Evolutionary conservation across 2,329 filamentous ascomycete species (phyloP), one percentile per base, ranked within the genome.

Genomic region (Diaporthe sp.): DNA sequence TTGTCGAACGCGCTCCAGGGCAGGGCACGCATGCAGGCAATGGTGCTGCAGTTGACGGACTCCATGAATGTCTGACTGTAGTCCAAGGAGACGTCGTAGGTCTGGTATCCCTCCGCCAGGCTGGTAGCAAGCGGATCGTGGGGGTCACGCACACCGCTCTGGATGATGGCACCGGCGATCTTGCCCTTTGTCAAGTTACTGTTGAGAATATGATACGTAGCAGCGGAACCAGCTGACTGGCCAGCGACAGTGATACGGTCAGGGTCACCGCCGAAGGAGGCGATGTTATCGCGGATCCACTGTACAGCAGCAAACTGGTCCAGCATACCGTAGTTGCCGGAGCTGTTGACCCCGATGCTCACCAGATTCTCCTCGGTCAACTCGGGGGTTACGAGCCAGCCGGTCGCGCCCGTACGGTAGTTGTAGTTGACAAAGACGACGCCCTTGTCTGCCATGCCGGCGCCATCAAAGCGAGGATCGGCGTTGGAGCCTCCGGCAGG

Each of bases 361-460:
- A 46, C 75, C 6, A 65, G 49, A 37, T 77, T 72, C 62, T 80
- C 79, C 25, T 74, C 73, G 13, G 68, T 76, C 25, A 80, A 68
- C 71, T 80, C 76, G 1, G 78, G 76, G 19, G 70, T 72, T 19
- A 73, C 76, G 44, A 76, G 70, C 73, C 74, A 95, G 0, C 94
- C 94, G 79, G 95, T 86, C 4, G 90, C 89, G 3, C 91, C 91
- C 62, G 94, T 87, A 13, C 93, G 88, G 82, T 94, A 91, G 82
- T 90, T 90, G 80, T 92, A 89, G 81, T 86, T 89, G 67, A 93
- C 87, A 51, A 86, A 89, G 55, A 94, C 85, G 76, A 93, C 89
- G 79, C 94, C 88, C 75, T 92, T 87, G 83, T 89, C 88, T 46
- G 85, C 80, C 68, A 89, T 87, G 78, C 83, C 79, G 58, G 90